Conservation (phyloP, 768 basidiomycete genomes). For the Pleurotus cornucopiae region DNA sequence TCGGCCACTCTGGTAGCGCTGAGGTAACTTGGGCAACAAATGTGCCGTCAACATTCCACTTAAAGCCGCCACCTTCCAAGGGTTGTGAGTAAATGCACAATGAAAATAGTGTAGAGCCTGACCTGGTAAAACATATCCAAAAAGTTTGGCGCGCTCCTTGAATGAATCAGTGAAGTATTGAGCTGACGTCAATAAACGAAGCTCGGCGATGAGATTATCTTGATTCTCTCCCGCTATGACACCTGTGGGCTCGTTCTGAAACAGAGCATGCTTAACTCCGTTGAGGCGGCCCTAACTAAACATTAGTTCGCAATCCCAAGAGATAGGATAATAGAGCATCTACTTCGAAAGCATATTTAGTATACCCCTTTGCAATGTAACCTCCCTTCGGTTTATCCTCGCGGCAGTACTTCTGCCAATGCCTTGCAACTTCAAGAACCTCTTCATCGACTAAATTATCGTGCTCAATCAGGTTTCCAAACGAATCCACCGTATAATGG, state of each 20-base stretch:
- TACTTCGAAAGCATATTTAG: slow-evolving; percentile 13
- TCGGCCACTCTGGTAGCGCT: background rate
- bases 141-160: background rate
- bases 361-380: slow-evolving; percentile 11
- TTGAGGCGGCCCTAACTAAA: background rate
- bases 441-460: slow-evolving; percentile 3
- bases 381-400: slow-evolving; percentile 5
- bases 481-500: background rate
- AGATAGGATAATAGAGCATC: background rate
- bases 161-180: slow-evolving; percentile 7
- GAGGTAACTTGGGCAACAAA: background rate
- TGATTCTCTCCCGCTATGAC: background rate
- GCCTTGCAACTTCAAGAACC: slow-evolving; percentile 8
- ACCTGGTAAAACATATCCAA: background rate
- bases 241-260: background rate
- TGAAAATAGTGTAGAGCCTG: background rate
- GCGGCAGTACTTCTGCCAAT: slow-evolving; percentile 8
- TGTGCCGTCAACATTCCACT: background rate
- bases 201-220: background rate
- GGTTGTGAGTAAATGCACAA: no score
- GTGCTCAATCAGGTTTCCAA: background rate
- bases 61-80: background rate
- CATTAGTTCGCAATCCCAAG: background rate
- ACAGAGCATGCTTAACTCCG: background rate
- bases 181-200: background rate